phyloP scores from a whole-genome alignment of 2,329 filamentous ascomycete genomes.

The Claviceps spartinae region DNA sequence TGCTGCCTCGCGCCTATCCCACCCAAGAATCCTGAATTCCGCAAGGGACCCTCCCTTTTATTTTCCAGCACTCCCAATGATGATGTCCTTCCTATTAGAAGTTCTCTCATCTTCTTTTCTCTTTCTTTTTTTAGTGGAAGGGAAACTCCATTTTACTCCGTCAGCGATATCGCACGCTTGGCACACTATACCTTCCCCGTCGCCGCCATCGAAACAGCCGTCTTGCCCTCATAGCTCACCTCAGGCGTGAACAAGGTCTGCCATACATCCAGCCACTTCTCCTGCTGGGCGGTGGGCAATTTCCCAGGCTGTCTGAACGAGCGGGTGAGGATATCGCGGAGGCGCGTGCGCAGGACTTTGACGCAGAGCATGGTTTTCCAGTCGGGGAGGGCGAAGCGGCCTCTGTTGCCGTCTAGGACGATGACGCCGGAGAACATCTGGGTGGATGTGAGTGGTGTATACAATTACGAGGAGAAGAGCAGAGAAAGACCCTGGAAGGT shows the following conservation, averaged over 20 bases:
- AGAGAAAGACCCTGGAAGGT: background rate
- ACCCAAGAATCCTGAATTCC: too few relatives aligned
- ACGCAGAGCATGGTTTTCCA: constrained; percentile 89
- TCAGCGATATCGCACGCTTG: background rate
- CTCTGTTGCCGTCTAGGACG: constrained; percentile 73
- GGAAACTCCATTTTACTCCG: background rate
- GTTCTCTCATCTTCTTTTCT: background rate
- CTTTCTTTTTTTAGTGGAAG: background rate
- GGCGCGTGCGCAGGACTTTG: constrained; percentile 59
- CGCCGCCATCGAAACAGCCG: constrained; percentile 11
- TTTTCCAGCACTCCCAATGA: too few relatives aligned
- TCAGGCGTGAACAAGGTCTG: constrained; percentile 52
- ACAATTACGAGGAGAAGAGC: background rate
- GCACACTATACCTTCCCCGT: constrained; percentile 16
- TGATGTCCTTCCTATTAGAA: too few relatives aligned
- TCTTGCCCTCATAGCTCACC: constrained; percentile 20
- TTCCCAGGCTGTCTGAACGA: constrained; percentile 57
- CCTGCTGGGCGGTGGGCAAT: constrained; percentile 49
- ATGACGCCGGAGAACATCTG: constrained; percentile 79
- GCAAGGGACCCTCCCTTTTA: too few relatives aligned
- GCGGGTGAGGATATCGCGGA: constrained; percentile 62
- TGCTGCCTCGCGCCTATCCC: too few relatives aligned
- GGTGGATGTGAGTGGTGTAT: background rate
- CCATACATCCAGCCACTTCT: constrained; percentile 64
- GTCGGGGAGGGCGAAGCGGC: constrained; percentile 69